Conservation (phyloP, 768 basidiomycete species). For the Mycena crocata region DNA sequence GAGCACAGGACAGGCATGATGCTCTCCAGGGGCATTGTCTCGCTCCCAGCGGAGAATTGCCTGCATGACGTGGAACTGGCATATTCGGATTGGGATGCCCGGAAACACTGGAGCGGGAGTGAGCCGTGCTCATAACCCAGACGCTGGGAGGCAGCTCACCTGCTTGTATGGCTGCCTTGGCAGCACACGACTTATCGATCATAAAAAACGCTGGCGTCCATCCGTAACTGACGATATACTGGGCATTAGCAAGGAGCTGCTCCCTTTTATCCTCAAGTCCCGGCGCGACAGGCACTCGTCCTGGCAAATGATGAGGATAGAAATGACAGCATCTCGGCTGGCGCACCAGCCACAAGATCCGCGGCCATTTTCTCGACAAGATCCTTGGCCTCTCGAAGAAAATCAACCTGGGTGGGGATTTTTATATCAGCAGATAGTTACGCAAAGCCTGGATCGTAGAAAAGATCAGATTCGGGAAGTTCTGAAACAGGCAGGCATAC, state of each 20-base stretch:
- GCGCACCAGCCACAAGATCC: background rate
- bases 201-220: no score
- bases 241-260: no score
- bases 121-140: background rate
- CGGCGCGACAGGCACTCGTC: background rate
- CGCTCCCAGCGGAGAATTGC: constrained; percentile 21
- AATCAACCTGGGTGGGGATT: background rate
- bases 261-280: background rate
- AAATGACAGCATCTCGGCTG: background rate
- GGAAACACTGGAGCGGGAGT: background rate
- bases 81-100: constrained; percentile 6
- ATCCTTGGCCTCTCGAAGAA: background rate
- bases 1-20: background rate
- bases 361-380: constrained; percentile 18
- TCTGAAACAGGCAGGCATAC: background rate
- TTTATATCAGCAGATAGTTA: background rate
- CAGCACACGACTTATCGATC: no score
- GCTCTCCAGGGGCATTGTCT: background rate
- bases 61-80: constrained; percentile 31
- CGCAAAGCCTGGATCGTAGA: background rate
- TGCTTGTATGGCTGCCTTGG: background rate
- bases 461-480: background rate
- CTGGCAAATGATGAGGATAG: background rate
- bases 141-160: background rate
- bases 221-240: no score